Conservation (phyloP, 768 basidiomycete species). For the Phlebiopsis flavidoalba region DNA sequence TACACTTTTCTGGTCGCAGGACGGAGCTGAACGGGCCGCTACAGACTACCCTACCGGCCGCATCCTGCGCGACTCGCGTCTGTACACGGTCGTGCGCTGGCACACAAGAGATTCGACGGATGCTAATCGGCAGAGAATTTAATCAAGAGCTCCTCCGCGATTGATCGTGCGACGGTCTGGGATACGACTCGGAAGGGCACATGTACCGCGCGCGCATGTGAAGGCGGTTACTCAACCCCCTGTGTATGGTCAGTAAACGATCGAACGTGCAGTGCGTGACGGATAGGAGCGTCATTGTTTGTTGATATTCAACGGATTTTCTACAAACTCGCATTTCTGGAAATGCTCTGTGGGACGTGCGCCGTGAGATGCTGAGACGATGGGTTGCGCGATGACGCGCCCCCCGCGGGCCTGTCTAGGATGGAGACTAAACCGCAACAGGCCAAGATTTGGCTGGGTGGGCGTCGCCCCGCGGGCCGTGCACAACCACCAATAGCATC, state of each 20-base stretch:
- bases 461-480: no score
- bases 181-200: background rate
- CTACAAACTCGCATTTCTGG: no score
- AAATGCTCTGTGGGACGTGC: no score
- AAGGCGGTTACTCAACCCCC: no score
- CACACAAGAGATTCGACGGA: constrained; percentile 90
- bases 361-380: no score
- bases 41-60: constrained; percentile 88
- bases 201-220: no score
- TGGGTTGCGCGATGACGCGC: no score
- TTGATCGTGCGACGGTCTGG: constrained; percentile 6
- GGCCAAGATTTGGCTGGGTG: background rate
- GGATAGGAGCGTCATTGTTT: no score
- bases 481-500: background rate
- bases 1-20: background rate
- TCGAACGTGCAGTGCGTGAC: no score
- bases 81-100: constrained; percentile 97
- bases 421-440: background rate
- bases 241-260: no score
- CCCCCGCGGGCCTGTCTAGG: background rate
- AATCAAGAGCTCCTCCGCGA: constrained; percentile 54
- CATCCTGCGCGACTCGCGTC: constrained; percentile 77
- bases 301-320: no score
- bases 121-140: constrained; percentile 93
- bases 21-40: background rate